phyloP scores from a whole-genome alignment of 192 early-diverging fungal genomes.

The Coemansia sp. region DNA sequence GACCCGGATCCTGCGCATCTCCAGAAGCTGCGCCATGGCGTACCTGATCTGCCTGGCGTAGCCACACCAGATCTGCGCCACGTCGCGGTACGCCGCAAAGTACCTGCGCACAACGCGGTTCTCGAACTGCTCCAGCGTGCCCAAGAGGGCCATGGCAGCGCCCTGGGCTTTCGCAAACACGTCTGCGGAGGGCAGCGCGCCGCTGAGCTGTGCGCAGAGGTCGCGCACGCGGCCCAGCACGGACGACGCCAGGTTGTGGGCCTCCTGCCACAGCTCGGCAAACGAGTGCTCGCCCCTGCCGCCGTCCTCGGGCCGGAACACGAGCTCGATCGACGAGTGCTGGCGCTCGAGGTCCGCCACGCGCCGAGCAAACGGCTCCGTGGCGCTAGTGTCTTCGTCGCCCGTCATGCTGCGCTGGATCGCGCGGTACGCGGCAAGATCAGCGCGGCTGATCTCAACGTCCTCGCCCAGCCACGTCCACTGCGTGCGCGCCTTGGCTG shows the following conservation, averaged over 20 bases:
- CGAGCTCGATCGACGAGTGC: conserved; percentile 39
- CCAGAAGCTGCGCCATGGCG: conserved; percentile 19
- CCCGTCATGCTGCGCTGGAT: conserved; percentile 69
- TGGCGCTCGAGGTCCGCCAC: conserved; percentile 21
- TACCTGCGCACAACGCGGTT: conserved; percentile 26
- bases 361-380: conserved; percentile 3
- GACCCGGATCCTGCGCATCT: conserved; percentile 13
- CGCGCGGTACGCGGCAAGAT: conserved; percentile 58
- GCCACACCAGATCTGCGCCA: conserved; percentile 46
- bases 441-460: conserved; percentile 45
- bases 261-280: conserved; percentile 52
- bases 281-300: conserved; percentile 10
- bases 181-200: neutral
- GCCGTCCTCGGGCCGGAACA: conserved; percentile 20
- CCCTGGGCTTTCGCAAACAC: neutral
- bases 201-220: neutral
- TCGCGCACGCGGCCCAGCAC: conserved; percentile 22
- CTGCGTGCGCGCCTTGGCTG: conserved; percentile 66
- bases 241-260: conserved; percentile 14
- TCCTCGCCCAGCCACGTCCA: conserved; percentile 64
- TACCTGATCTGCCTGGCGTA: conserved; percentile 17
- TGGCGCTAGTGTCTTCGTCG: conserved; percentile 31
- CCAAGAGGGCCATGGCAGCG: conserved; percentile 13
- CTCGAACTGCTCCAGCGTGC: conserved; percentile 44
- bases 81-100: conserved; percentile 40